A percentile compares a stretch with the other conserved stretches of the same genome.
Evolutionary conservation across 2,329 filamentous ascomycete genomes (phyloP).

Genomic region (Sclerotiophoma versabilis): DNA sequence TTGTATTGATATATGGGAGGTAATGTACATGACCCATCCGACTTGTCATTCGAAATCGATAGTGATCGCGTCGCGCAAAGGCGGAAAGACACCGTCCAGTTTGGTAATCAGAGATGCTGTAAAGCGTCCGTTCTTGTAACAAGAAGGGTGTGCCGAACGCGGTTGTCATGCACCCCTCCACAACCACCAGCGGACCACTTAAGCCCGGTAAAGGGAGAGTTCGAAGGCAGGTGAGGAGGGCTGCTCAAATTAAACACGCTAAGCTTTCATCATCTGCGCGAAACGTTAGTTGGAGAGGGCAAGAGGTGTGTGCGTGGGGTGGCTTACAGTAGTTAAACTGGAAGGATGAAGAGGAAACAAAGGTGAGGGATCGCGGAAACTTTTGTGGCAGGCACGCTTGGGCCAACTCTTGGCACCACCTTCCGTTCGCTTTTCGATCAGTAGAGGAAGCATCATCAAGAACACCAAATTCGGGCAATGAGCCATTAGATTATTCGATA

Average conservation of each 20-base stretch:
- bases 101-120: conserved; percentile 90
- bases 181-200: conserved; percentile 79
- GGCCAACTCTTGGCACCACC: conserved; percentile 21
- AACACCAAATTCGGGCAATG: neutral
- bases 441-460: conserved; percentile 5
- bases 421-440: conserved; percentile 12
- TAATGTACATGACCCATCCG: conserved; percentile 16
- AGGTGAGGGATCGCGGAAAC: conserved; percentile 34
- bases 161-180: conserved; percentile 84
- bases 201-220: conserved; percentile 89
- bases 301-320: conserved; percentile 5
- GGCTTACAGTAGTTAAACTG: conserved; percentile 96
- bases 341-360: conserved; percentile 80
- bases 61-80: conserved; percentile 6
- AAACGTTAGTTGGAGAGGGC: conserved; percentile 31
- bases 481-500: neutral
- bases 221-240: conserved; percentile 69
- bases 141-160: conserved; percentile 99
- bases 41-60: conserved; percentile 6
- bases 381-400: conserved; percentile 44
- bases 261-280: conserved; percentile 97
- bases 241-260: conserved; percentile 94
- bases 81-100: conserved; percentile 61
- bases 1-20: conserved; percentile 15
- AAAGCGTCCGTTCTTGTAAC: conserved; percentile 96